Percentiles rank a stretch among this genome's conserved stretches.
Conservation (phyloP, 108 stramenopile species). For the Cyclotella distinguenda region DNA sequence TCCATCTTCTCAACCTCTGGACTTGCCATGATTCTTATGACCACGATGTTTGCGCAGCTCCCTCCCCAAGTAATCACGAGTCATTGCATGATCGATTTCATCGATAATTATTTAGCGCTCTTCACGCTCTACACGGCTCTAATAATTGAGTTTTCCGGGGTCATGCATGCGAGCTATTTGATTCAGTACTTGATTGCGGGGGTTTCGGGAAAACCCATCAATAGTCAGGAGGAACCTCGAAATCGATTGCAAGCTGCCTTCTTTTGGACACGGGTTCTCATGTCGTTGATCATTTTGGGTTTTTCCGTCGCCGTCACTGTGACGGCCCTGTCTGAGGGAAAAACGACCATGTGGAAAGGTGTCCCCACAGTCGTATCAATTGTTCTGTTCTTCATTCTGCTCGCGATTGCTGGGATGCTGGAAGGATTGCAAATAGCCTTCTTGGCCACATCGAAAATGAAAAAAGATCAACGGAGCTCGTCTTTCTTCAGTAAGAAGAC, state of each 20-base stretch:
- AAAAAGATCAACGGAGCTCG: constrained; percentile 54
- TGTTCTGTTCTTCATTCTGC: constrained; percentile 56
- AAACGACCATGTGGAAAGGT: constrained; percentile 67
- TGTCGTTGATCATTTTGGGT: constrained; percentile 43
- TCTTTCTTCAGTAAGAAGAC: constrained; percentile 53
- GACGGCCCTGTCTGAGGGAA: constrained; percentile 51
- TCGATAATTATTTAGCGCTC: constrained; percentile 67
- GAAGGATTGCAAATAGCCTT: constrained; percentile 84
- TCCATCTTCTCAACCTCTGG: constrained; percentile 55
- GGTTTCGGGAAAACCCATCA: constrained; percentile 49
- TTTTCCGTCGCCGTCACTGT: constrained; percentile 62
- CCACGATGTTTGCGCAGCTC: constrained; percentile 63
- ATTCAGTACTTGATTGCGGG: constrained; percentile 52
- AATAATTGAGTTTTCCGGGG: constrained; percentile 68
- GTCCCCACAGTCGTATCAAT: constrained; percentile 51
- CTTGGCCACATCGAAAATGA: constrained; percentile 69
- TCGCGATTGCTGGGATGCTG: constrained; percentile 61
- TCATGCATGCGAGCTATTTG: constrained; percentile 67
- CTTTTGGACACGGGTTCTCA: constrained; percentile 57
- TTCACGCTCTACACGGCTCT: constrained; percentile 65
- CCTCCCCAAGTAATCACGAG: constrained; percentile 68
- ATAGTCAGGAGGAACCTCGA: constrained; percentile 59
- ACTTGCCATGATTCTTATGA: constrained; percentile 66
- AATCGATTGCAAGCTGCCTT: constrained; percentile 19
- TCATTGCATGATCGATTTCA: constrained; percentile 75